Evolutionary conservation across 371 early-diverging fungal species (phyloP), one percentile per base, ranked within the genome.

Genomic region (Mortierella sp.): DNA sequence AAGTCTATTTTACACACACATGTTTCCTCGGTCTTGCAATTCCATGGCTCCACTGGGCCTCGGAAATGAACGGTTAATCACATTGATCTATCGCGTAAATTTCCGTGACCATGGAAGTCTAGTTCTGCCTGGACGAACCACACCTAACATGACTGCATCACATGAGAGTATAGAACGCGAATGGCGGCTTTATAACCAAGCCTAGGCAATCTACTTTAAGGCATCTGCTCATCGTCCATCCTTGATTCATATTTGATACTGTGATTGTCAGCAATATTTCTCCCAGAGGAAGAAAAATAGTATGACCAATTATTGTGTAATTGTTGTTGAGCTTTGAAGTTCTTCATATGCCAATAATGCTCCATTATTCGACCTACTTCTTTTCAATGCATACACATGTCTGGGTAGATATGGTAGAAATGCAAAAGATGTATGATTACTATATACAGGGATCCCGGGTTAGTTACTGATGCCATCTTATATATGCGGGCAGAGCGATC

Each of bases 1-100:
- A n/a, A n/a, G n/a, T n/a, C n/a, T n/a, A n/a, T n/a, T n/a, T n/a
- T n/a, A 13, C 13, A 37, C 19, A 15, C 45, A n/a, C 45, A n/a
- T 45, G 43, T 43, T 43, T 43, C 43, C 19, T 17, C 45, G 19
- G 45, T 19, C 40, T 13, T 37, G n/a, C 19, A 35, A 35, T 35
- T 35, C 9, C 15, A 45, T n/a, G n/a, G n/a, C n/a, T 3, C 45
- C 12, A 45, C 15, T 47, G 19, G 15, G 22, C 22, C 26, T 53
- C 53, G 53, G 53, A 53, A 53, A 53, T 53, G 53, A 53, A 53
- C 53, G 53, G 53, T 22, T 22, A 26, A 28, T 53, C 22, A 53
- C 22, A 23, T 15, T 9, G 22, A 28, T 8, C 28, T 53, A 26
- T 53, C 53, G 22, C 53, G 53, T 22, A 53, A 53, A 15, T 26